Conservation (phyloP, 805 yeast genomes). For the Wickerhamomyces sydowiorum region DNA sequence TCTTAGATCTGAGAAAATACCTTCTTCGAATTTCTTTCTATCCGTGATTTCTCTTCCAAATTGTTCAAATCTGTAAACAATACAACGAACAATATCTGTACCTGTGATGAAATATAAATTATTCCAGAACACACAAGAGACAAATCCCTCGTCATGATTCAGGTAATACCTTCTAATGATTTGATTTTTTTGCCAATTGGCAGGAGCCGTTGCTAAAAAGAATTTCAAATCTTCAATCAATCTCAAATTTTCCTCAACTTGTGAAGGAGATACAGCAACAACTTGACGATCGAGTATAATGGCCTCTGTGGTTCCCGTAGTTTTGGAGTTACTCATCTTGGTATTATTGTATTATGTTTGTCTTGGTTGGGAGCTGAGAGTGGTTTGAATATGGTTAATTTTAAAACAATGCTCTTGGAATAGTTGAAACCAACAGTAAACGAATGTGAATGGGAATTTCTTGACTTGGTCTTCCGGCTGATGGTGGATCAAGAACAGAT, state of each 20-base stretch:
- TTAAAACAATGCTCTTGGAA: neutral
- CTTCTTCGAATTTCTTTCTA: constrained; percentile 94
- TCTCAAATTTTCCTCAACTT: constrained; percentile 47
- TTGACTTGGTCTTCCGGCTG: too few species aligned
- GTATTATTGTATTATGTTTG: neutral
- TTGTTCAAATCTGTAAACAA: constrained; percentile 81
- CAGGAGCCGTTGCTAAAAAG: constrained; percentile 90
- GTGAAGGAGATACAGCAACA: constrained; percentile 12
- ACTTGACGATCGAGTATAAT: neutral
- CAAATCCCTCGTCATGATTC: constrained; percentile 86
- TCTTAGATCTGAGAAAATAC: constrained; percentile 86
- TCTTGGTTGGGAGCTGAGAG: neutral
- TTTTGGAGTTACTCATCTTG: neutral
- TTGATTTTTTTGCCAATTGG: constrained; percentile 87
- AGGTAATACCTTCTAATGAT: constrained; percentile 79
- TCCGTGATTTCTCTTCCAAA: constrained; percentile 84
- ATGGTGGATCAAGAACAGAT: too few species aligned
- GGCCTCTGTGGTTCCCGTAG: constrained; percentile 1
- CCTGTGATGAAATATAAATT: constrained; percentile 88
- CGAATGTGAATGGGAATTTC: neutral
- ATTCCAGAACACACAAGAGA: constrained; percentile 91
- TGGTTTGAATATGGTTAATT: neutral
- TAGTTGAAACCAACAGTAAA: neutral
- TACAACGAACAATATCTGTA: constrained; percentile 90
- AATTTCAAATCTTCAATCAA: constrained; percentile 75